phyloP scores from a whole-genome alignment of 2,329 filamentous ascomycete genomes.

The Venturia asperata region DNA sequence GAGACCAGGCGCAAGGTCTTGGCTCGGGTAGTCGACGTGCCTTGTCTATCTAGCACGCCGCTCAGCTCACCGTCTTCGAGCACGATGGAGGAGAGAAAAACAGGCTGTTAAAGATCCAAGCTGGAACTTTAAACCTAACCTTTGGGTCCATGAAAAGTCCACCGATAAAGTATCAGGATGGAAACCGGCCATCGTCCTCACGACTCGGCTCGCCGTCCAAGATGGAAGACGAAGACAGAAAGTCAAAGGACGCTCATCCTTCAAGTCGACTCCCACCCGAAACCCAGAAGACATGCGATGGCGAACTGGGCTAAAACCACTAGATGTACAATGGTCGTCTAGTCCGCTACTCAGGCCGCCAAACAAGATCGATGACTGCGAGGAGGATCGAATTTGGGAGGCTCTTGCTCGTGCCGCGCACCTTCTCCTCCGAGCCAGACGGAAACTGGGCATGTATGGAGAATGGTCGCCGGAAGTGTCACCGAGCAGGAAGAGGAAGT shows the following conservation, averaged over 20 bases:
- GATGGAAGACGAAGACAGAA: background rate
- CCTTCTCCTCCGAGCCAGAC: background rate
- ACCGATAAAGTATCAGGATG: background rate
- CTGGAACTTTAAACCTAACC: background rate
- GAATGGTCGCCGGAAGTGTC: background rate
- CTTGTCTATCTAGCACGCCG: background rate
- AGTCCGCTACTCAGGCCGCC: background rate
- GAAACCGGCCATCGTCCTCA: background rate
- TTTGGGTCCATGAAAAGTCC: background rate
- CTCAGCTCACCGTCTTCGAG: background rate
- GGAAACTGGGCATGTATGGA: background rate
- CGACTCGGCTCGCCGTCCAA: background rate
- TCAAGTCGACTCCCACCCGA: background rate
- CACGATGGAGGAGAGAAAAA: background rate
- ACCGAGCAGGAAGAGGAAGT: background rate
- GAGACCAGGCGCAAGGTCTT: background rate
- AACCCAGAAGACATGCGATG: background rate
- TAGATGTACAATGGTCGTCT: background rate
- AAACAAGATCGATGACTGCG: background rate
- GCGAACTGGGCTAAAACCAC: background rate
- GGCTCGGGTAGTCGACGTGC: background rate
- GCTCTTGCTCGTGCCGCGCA: too few species aligned
- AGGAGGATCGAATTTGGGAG: too few species aligned
- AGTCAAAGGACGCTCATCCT: background rate
- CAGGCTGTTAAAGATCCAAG: background rate